Conservation (phyloP, 2,329 filamentous ascomycete genomes). For the Xylaria sp. region DNA sequence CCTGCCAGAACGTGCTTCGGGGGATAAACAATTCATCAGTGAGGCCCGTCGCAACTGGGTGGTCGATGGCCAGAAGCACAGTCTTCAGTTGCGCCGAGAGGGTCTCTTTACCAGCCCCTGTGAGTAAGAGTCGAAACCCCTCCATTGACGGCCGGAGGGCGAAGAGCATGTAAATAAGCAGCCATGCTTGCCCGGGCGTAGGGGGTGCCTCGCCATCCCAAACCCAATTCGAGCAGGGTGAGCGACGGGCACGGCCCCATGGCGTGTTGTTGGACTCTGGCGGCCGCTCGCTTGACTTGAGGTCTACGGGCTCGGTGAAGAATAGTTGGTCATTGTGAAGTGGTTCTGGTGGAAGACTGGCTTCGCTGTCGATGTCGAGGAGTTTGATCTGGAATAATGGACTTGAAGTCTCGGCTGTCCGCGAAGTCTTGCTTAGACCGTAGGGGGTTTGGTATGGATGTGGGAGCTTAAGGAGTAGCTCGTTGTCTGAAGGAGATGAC, state of each 20-base stretch:
- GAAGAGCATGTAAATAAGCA: conserved; percentile 63
- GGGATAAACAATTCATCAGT: conserved; percentile 54
- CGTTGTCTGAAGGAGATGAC: conserved; percentile 41
- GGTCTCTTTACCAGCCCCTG: conserved; percentile 51
- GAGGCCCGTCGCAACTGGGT: conserved; percentile 52
- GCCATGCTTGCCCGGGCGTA: conserved; percentile 62
- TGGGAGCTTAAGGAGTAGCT: conserved; percentile 59
- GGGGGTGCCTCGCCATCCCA: conserved; percentile 57
- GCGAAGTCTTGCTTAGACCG: conserved; percentile 51
- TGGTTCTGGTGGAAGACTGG: conserved; percentile 46
- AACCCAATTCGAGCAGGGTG: conserved; percentile 56
- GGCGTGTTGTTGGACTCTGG: conserved; percentile 63
- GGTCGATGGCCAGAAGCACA: conserved; percentile 60
- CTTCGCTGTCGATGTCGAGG: conserved; percentile 43
- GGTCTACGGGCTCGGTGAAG: conserved; percentile 58
- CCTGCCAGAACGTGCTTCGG: conserved; percentile 74
- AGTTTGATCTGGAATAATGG: conserved; percentile 52
- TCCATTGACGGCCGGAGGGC: conserved; percentile 61
- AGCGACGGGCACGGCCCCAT: conserved; percentile 66
- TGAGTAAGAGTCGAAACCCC: conserved; percentile 58
- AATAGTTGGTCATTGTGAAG: conserved; percentile 52
- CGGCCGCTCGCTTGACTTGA: conserved; percentile 61
- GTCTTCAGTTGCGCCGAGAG: conserved; percentile 54
- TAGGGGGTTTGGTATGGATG: conserved; percentile 62
- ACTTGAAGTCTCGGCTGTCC: conserved; percentile 40